Base-by-base conservation (phyloP, 1,284 basidiomycete genomes). In the Naganishia sp. region DNA sequence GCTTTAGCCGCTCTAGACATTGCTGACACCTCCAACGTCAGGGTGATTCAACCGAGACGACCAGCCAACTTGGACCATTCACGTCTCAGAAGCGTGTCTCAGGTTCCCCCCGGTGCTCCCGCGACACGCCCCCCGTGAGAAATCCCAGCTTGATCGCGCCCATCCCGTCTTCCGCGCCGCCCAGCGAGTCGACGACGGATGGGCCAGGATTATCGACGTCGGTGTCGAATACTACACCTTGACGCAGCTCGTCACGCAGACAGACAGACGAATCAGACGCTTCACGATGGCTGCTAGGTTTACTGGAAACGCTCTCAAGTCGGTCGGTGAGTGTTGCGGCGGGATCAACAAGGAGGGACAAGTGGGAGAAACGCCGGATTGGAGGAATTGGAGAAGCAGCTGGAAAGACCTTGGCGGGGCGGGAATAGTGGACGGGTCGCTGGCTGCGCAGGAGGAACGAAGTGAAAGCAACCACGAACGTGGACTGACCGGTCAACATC, bases 1-100 rank as follows among this genome's bases (percentile, higher is more conserved):
- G 84, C 79, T 78, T 91, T 93, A 25, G 94, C 90, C 58, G 84
- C 83, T 65, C 86, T 83, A 66, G 90, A 90, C 86, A 91, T 90
- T 46, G 55, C 51, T 57, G 28, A 18, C 21, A 47, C 28, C 1
- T 31, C 31, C n/a, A n/a, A n/a, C n/a, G n/a, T n/a, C n/a, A n/a
- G n/a, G n/a, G n/a, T n/a, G n/a, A n/a, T n/a, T n/a, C n/a, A n/a
- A n/a, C n/a, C n/a, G n/a, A n/a, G n/a, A n/a, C n/a, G n/a, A n/a
- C n/a, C n/a, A n/a, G n/a, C n/a, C n/a, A n/a, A n/a, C n/a, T n/a
- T n/a, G n/a, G n/a, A n/a, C n/a, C n/a, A n/a, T n/a, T 28, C 28
- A 1, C 2, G 28, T 28, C 28, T 28, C 28, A 28, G 28, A 28
- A 28, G 28, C n/a, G 11, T 31, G 17, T 18, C 52, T 31, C 17